Conservation (phyloP, 73 alveolate genomes). For the Tetrahymena malaccensis region DNA sequence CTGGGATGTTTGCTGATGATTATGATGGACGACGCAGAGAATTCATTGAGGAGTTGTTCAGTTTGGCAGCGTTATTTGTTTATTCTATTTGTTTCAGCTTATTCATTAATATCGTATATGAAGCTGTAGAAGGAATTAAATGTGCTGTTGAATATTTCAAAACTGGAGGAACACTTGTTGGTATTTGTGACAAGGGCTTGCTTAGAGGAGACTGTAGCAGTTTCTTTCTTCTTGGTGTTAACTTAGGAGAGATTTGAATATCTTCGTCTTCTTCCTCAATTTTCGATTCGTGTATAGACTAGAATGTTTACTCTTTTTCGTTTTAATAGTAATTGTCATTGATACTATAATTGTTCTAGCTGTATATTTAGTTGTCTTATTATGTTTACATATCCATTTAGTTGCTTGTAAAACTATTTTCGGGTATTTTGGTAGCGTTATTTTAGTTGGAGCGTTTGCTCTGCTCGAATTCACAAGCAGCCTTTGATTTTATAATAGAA, state of each 20-base stretch:
- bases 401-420: too few relatives aligned
- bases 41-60: background rate
- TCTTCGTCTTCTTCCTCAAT: background rate
- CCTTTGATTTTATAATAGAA: background rate
- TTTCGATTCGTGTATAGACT: background rate
- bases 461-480: background rate
- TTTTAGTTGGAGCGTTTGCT: background rate
- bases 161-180: background rate
- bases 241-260: background rate
- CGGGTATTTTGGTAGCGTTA: background rate
- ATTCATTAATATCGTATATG: background rate
- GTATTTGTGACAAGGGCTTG: background rate
- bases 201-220: background rate
- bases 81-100: background rate
- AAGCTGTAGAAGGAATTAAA: background rate
- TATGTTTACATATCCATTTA: too few relatives aligned
- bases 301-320: background rate
- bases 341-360: background rate
- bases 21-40: background rate
- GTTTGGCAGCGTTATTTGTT: background rate
- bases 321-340: background rate
- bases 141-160: background rate
- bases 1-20: background rate
- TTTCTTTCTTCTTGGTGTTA: background rate
- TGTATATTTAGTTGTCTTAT: background rate